A percentile compares a stretch with the other conserved stretches of the same genome.
Conservation (phyloP, 306 rosid species). For the Vicia sativa region DNA sequence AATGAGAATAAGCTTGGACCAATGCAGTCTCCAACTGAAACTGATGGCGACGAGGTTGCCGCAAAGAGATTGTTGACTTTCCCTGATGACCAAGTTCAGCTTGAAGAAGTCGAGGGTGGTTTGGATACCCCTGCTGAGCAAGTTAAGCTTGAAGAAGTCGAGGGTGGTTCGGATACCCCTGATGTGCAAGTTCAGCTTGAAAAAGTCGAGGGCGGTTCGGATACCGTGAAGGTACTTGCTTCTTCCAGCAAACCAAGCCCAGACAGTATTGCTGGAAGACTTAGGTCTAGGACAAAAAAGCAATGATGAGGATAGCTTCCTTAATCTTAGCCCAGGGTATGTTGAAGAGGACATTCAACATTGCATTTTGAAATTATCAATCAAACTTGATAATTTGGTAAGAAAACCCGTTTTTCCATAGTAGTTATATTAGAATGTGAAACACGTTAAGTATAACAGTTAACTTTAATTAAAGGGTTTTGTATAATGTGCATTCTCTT, state of each 20-base stretch:
- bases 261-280: conserved; percentile 53
- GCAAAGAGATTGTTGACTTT: conserved; percentile 58
- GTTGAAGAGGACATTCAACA: conserved; percentile 30
- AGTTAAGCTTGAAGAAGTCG: background rate
- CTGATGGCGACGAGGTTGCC: conserved; percentile 46
- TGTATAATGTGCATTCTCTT: background rate
- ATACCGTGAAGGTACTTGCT: conserved; percentile 18
- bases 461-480: background rate
- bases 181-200: conserved; percentile 11
- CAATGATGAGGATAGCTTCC: conserved; percentile 18
- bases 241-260: conserved; percentile 38
- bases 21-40: conserved; percentile 40
- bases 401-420: conserved; percentile 17
- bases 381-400: conserved; percentile 20
- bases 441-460: background rate
- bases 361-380: conserved; percentile 25
- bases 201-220: conserved; percentile 21
- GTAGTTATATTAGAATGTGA: background rate
- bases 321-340: background rate
- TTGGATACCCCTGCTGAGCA: conserved; percentile 19
- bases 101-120: too few relatives aligned
- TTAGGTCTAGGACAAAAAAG: conserved; percentile 54
- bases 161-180: too few relatives aligned
- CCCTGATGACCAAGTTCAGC: conserved; percentile 30
- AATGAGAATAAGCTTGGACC: conserved; percentile 35